Evolutionary conservation across 257 asterid genomes (phyloP).

Genomic region (Vinca minor): DNA sequence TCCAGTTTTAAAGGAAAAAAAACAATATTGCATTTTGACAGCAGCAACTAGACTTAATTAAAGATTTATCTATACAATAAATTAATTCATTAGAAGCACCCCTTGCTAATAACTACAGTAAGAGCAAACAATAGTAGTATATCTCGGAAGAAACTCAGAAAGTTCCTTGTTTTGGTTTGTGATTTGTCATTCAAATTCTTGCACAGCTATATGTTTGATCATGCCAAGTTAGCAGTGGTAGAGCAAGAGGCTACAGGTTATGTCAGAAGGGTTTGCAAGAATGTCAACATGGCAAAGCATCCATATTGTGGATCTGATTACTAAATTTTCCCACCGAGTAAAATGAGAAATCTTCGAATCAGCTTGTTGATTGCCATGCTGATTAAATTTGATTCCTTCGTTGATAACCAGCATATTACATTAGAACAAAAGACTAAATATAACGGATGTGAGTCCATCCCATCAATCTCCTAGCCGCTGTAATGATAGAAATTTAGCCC

Average conservation of each 20-base stretch:
- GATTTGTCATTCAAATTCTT: not conserved
- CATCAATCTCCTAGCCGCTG: not conserved
- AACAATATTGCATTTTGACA: constrained; percentile 3
- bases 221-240: not conserved
- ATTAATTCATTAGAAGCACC: not conserved
- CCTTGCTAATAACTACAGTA: not conserved
- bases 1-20: not conserved
- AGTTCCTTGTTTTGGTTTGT: not conserved
- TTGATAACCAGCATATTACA: not conserved
- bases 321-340: not conserved
- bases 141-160: not conserved
- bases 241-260: not conserved
- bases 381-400: not conserved
- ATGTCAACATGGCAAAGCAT: not conserved
- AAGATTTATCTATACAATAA: not conserved
- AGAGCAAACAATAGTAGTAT: not conserved
- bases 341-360: not conserved
- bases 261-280: not conserved
- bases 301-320: not conserved
- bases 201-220: not conserved
- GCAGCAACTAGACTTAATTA: not conserved
- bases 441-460: not conserved
- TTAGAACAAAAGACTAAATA: not conserved
- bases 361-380: not conserved
- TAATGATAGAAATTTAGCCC: not conserved